A percentile compares a stretch with the other conserved stretches of the same genome.
These are phyloP conservation scores for Sicyos edulis DNA, from an alignment of 306 rosid species.

Conservation along the genomic window DNA sequence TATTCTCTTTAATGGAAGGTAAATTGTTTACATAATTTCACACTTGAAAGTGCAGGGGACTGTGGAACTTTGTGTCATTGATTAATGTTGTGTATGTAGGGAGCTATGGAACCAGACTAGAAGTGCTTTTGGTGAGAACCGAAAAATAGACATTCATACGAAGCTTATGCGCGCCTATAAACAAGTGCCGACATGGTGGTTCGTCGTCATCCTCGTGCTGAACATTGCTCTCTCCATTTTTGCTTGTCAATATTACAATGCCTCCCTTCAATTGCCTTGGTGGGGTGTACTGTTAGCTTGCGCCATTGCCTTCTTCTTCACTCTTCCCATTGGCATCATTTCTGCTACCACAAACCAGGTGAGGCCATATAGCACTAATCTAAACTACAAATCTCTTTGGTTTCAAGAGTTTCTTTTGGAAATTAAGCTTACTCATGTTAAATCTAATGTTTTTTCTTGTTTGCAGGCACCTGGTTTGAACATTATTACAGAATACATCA, in stretches of 20 bases:
- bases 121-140: slow-evolving; percentile 40
- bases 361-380: not conserved
- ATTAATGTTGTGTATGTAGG: slow-evolving; percentile 26
- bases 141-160: slow-evolving; percentile 54
- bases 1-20: slow-evolving; percentile 69
- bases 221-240: slow-evolving; percentile 58
- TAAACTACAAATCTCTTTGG: not conserved
- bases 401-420: too few relatives aligned
- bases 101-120: slow-evolving; percentile 46
- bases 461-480: slow-evolving; percentile 72
- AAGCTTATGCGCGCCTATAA: slow-evolving; percentile 60
- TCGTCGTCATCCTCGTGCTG: slow-evolving; percentile 40
- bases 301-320: slow-evolving; percentile 49
- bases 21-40: slow-evolving; percentile 6
- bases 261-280: slow-evolving; percentile 77
- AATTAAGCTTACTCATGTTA: not conserved
- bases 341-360: slow-evolving; percentile 83
- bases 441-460: slow-evolving; percentile 19
- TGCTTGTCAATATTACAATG: slow-evolving; percentile 42
- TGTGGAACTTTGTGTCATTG: too few relatives aligned
- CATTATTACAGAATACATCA: slow-evolving; percentile 72
- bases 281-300: slow-evolving; percentile 83
- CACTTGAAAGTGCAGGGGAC: not conserved
- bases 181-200: slow-evolving; percentile 72
- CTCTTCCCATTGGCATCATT: slow-evolving; percentile 70